Evolutionary conservation across 73 alveolate genomes (phyloP).

Genomic region (Tetrahymena elliotti): DNA sequence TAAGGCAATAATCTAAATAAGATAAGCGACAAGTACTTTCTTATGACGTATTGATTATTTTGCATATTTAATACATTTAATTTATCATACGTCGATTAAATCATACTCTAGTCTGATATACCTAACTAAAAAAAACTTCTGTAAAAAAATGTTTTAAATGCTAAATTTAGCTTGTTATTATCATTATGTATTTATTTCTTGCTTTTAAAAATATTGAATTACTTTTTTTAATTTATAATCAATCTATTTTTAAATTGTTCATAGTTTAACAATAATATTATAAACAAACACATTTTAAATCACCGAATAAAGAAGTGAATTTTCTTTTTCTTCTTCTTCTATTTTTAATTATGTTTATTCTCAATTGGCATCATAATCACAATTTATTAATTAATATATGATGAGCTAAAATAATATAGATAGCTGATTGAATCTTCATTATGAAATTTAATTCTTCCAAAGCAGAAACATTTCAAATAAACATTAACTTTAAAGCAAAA

Average conservation of each 20-base stretch:
- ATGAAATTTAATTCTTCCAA: no score
- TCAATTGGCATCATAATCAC: background rate
- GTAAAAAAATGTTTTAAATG: no score
- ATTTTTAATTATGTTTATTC: background rate
- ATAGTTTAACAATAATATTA: background rate
- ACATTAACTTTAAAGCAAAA: no score
- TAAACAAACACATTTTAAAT: background rate
- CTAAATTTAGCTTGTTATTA: no score
- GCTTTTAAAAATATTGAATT: no score
- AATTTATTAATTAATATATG: background rate
- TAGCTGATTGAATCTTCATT: no score
- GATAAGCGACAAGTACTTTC: background rate
- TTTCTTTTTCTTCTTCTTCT: background rate
- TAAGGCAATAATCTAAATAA: background rate
- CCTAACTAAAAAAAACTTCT: no score
- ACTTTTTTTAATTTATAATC: no score
- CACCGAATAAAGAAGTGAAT: background rate
- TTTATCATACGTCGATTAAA: background rate
- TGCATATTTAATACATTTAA: background rate
- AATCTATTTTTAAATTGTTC: no score
- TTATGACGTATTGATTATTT: background rate
- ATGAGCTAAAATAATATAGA: background rate
- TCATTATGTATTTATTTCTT: no score
- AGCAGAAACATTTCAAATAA: no score
- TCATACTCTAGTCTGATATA: no score